phyloP scores from a whole-genome alignment of 2,329 filamentous ascomycete genomes.

The Dryadomyces sulphureus region DNA sequence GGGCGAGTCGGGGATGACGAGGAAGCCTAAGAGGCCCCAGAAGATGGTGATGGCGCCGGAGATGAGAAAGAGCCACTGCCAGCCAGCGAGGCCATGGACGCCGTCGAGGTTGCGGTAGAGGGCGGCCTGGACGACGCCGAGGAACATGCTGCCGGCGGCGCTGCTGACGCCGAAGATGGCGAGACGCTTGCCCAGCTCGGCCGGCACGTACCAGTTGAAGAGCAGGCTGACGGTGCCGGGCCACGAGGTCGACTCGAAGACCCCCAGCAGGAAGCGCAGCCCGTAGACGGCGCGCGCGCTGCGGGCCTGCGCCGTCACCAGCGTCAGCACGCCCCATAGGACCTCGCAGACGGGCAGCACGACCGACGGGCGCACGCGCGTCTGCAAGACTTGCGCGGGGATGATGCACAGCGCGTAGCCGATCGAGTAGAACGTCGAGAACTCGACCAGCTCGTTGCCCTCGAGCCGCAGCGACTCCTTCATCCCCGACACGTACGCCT shows the following conservation, averaged over 20 bases:
- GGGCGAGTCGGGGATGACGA: slow-evolving; percentile 65
- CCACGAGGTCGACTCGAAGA: slow-evolving; percentile 29
- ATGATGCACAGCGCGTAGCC: slow-evolving; percentile 39
- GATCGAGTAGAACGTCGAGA: slow-evolving; percentile 37
- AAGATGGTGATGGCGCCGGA: slow-evolving; percentile 47
- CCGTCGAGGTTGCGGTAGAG: slow-evolving; percentile 22
- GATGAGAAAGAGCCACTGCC: slow-evolving; percentile 54
- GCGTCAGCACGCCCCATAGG: slow-evolving; percentile 21
- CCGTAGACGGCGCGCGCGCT: slow-evolving; percentile 32
- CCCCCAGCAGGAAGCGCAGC: slow-evolving; percentile 29
- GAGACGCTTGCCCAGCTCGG: slow-evolving; percentile 22
- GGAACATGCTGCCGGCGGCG: slow-evolving; percentile 21
- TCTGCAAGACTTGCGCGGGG: slow-evolving; percentile 18
- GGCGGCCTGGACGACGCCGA: slow-evolving; percentile 21
- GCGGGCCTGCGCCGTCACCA: slow-evolving; percentile 16
- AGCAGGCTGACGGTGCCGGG: slow-evolving; percentile 25
- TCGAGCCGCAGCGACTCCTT: slow-evolving; percentile 36
- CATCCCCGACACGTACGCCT: slow-evolving; percentile 26
- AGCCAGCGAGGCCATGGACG: slow-evolving; percentile 29
- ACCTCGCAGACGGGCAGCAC: slow-evolving; percentile 26
- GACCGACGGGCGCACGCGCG: slow-evolving; percentile 30
- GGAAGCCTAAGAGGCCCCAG: slow-evolving; percentile 43
- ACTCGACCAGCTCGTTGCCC: slow-evolving; percentile 38
- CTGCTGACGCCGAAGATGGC: slow-evolving; percentile 25
- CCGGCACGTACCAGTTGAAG: slow-evolving; percentile 26